Conservation (phyloP, 768 basidiomycete genomes). For the Flagelloscypha sp. region DNA sequence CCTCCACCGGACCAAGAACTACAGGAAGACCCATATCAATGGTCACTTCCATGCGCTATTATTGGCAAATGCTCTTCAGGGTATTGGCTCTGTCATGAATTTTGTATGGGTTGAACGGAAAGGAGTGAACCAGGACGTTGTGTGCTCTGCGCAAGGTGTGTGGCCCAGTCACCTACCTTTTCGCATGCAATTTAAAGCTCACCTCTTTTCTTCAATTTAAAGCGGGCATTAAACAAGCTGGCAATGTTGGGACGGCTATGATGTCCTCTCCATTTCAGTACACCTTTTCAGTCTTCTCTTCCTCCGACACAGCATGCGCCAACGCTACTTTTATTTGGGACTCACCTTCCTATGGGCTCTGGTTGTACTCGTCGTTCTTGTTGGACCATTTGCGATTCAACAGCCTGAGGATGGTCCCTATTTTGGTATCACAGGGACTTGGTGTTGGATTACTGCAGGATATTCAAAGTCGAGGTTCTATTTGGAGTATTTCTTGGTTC, state of each 20-base stretch:
- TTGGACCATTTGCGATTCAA: constrained; percentile 31
- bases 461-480: constrained; percentile 31
- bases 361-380: constrained; percentile 22
- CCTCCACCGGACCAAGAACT: constrained; percentile 9
- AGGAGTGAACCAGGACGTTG: constrained; percentile 11
- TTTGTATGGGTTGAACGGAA: constrained; percentile 19
- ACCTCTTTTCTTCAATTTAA: background rate
- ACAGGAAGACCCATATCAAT: constrained; percentile 19
- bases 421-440: constrained; percentile 36
- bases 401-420: constrained; percentile 27
- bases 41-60: constrained; percentile 21
- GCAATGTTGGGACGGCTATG: constrained; percentile 34
- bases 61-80: constrained; percentile 20
- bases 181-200: too few species aligned
- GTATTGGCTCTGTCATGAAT: constrained; percentile 18
- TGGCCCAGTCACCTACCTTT: background rate
- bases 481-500: constrained; percentile 38
- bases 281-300: constrained; percentile 29
- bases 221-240: constrained; percentile 32
- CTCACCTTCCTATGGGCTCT: constrained; percentile 28
- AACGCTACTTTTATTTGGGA: constrained; percentile 15
- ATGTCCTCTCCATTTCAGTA: constrained; percentile 12
- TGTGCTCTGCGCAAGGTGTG: constrained; percentile 21
- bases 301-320: constrained; percentile 21
- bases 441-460: constrained; percentile 39